A percentile compares a stretch with the other conserved stretches of the same genome.
phyloP scores from a whole-genome alignment of 2,329 filamentous ascomycete species.

The Monosporascus cannonballus region DNA sequence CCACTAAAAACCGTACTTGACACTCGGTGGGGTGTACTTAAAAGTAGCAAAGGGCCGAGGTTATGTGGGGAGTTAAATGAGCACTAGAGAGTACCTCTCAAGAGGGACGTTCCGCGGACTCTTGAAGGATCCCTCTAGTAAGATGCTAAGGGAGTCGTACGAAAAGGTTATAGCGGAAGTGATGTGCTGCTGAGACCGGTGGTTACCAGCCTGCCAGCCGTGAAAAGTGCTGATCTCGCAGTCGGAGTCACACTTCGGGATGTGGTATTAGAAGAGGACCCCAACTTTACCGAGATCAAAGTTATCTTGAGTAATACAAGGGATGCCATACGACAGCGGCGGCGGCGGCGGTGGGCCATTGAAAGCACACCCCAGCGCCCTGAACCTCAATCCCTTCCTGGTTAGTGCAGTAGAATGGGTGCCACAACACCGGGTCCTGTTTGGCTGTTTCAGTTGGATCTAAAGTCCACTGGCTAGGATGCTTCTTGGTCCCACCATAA shows the following conservation, averaged over 20 bases:
- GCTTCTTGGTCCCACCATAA: neutral
- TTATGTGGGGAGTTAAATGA: too few relatives aligned
- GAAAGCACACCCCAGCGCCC: neutral
- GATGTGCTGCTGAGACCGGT: neutral
- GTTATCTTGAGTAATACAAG: neutral
- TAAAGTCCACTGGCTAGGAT: neutral
- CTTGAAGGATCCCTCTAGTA: neutral
- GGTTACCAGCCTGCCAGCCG: neutral
- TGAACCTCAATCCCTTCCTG: neutral
- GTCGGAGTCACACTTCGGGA: neutral
- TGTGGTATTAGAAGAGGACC: neutral
- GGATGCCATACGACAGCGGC: too few relatives aligned
- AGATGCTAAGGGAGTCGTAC: neutral
- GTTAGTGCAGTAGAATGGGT: neutral
- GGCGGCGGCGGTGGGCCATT: too few relatives aligned
- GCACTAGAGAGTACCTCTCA: too few relatives aligned
- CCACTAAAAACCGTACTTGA: too few relatives aligned
- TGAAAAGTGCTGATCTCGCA: neutral
- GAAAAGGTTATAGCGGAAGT: neutral
- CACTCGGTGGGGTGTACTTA: too few relatives aligned
- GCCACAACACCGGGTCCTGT: neutral
- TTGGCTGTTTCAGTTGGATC: neutral
- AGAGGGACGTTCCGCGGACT: too few relatives aligned
- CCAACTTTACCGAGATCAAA: neutral
- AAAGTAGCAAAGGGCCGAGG: too few relatives aligned